Base-by-base conservation (phyloP, 108 stramenopile genomes). In the Pseudonitzschia pungens region DNA sequence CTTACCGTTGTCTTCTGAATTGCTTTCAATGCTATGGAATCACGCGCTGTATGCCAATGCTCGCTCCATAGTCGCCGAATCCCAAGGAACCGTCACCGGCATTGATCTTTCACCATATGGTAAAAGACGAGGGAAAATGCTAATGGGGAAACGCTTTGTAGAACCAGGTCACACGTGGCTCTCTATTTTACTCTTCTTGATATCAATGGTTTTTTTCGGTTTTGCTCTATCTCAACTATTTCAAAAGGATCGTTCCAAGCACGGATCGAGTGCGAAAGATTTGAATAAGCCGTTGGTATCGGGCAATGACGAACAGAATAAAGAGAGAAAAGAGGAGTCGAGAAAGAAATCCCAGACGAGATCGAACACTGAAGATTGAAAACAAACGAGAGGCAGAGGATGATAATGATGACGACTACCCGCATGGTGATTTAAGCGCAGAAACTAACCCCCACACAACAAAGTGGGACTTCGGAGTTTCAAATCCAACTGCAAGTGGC, bases 71-170 rank as follows among this genome's bases (percentile, higher is more conserved):
- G 60, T 67, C 22, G 66, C 66, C 27, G 66, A 67, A 48, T 67
- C 66, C n/a, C 66, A 67, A 48, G 66, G 66, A 44, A 48, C 43
- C 4, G 66, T 67, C 4, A 67, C 43, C 6, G 66, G 66, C 16
- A 67, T 67, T 22, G 45, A 67, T 24, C 54, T 55, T 48, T 67
- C 28, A 21, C 45, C 32, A 2, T 36, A 31, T 9, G 31, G 32
- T 14, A 33, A 29, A 3, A 18, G 33, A 33, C n/a, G 36, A 24
- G 36, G 36, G 10, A 67, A 44, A 48, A 22, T 28, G 27, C 20
- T 67, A 41, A 6, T 67, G 27, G 66, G 66, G 10, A 2, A 67
- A 27, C 18, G 41, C 42, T 67, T 48, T 28, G 36, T 48, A 9
- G 15, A 62, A 40, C 0, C 32, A 18, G 24, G 11, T 24, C 66